phyloP scores from a whole-genome alignment of 1,139 yeast genomes.

The Candida sojae region DNA sequence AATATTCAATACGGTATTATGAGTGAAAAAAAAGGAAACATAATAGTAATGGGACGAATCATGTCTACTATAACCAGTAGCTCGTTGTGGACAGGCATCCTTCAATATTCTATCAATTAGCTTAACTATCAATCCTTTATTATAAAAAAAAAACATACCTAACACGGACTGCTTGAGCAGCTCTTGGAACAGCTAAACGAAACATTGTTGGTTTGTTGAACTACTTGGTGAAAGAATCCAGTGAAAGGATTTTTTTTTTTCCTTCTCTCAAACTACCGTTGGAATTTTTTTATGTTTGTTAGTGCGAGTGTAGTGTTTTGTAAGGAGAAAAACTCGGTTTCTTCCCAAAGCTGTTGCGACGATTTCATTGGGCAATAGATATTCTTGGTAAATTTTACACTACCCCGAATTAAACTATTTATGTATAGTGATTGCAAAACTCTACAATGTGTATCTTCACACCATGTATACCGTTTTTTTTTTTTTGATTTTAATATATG shows the following conservation, averaged over 20 bases:
- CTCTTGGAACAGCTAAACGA: conserved; percentile 65
- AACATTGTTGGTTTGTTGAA: conserved; percentile 42
- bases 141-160: conserved; percentile 44
- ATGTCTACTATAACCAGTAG: no score
- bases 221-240: background rate
- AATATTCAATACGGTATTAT: no score
- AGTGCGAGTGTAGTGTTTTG: background rate
- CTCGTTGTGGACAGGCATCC: no score
- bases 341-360: background rate
- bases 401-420: background rate
- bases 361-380: conserved; percentile 10
- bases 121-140: background rate
- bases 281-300: background rate
- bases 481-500: no score
- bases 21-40: no score
- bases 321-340: background rate
- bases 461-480: background rate
- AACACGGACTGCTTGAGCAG: conserved; percentile 55
- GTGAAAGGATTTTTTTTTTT: conserved; percentile 3
- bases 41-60: no score
- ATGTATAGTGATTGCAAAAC: conserved; percentile 2
- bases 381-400: background rate
- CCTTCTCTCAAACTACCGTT: background rate
- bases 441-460: background rate
- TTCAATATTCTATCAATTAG: background rate